phyloP scores from a whole-genome alignment of 176 grass and related monocot genomes.

The bread wheat (Triticum aestivum) region DNA sequence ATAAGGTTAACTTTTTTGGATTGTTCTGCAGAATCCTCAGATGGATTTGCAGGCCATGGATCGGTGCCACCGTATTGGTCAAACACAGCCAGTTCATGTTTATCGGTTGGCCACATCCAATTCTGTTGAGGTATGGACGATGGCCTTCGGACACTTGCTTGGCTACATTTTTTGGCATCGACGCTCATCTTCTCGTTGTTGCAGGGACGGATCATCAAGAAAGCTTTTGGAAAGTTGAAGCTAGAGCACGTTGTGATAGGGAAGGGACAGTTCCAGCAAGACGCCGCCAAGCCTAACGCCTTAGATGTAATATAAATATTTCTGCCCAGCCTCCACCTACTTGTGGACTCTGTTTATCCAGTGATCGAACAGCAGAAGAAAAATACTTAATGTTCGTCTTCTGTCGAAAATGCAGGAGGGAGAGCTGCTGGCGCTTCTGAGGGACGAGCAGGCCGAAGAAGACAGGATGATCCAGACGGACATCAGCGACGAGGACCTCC shows the following conservation, averaged over 20 bases:
- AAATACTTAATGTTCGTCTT: not conserved
- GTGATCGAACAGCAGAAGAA: not conserved
- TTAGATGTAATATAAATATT: slow-evolving; percentile 45
- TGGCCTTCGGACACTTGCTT: not conserved
- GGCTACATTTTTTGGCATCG: not conserved
- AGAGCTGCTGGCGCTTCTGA: slow-evolving; percentile 76
- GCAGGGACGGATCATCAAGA: slow-evolving; percentile 87
- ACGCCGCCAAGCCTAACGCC: slow-evolving; percentile 54
- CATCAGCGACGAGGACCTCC: slow-evolving; percentile 70
- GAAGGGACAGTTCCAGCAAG: slow-evolving; percentile 92
- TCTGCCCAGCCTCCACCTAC: not conserved
- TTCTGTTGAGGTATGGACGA: slow-evolving; percentile 68
- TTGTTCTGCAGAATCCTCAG: slow-evolving; percentile 78
- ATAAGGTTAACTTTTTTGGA: not conserved
- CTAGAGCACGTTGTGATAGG: slow-evolving; percentile 93
- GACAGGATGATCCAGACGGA: slow-evolving; percentile 83
- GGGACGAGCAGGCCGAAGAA: slow-evolving; percentile 64
- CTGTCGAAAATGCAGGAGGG: slow-evolving; percentile 40
- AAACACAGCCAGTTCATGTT: slow-evolving; percentile 85
- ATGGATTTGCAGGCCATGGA: slow-evolving; percentile 99
- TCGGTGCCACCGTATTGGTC: slow-evolving; percentile 94
- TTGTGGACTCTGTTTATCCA: not conserved
- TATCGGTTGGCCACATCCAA: slow-evolving; percentile 89
- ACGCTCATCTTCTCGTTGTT: slow-evolving; percentile 3
- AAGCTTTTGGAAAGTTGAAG: slow-evolving; percentile 84